Conservation (phyloP, 192 early-diverging fungal species). For the Coemansia sp. region DNA sequence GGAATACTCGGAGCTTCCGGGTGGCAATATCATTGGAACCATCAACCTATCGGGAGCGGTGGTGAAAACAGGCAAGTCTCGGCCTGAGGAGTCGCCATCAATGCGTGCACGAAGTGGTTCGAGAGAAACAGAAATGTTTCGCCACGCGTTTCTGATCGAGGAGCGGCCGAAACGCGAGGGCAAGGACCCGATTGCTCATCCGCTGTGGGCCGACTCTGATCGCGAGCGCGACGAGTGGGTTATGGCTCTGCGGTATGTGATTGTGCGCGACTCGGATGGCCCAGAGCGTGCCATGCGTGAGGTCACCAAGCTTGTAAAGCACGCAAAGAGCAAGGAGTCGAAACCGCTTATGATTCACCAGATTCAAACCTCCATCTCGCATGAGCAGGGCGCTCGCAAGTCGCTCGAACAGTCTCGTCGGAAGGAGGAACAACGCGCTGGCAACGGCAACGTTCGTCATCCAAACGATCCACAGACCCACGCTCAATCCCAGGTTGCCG, state of each 20-base stretch:
- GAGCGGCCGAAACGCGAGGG: conserved; percentile 67
- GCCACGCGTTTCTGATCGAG: conserved; percentile 83
- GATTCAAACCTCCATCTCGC: conserved; percentile 51
- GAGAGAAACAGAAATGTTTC: conserved; percentile 65
- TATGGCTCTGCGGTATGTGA: conserved; percentile 61
- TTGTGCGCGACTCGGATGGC: conserved; percentile 52
- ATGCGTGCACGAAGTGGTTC: conserved; percentile 11
- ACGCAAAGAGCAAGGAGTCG: conserved; percentile 40
- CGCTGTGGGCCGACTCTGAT: conserved; percentile 87
- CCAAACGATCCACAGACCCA: neutral
- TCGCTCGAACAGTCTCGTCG: conserved; percentile 44
- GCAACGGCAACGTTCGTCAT: neutral
- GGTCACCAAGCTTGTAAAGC: conserved; percentile 39
- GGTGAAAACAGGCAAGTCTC: conserved; percentile 45
- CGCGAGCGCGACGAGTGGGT: conserved; percentile 92
- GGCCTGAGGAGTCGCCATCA: conserved; percentile 13
- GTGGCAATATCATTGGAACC: conserved; percentile 65
- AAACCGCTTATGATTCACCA: conserved; percentile 54
- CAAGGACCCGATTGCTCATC: conserved; percentile 67
- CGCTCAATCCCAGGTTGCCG: neutral
- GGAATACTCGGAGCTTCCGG: conserved; percentile 84
- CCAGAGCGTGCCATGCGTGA: conserved; percentile 51
- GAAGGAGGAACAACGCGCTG: conserved; percentile 29
- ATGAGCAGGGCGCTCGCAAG: conserved; percentile 48
- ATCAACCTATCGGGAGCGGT: conserved; percentile 74